phyloP scores from a whole-genome alignment of 352 stramenopile genomes.

The Globisporangium echinulatum region DNA sequence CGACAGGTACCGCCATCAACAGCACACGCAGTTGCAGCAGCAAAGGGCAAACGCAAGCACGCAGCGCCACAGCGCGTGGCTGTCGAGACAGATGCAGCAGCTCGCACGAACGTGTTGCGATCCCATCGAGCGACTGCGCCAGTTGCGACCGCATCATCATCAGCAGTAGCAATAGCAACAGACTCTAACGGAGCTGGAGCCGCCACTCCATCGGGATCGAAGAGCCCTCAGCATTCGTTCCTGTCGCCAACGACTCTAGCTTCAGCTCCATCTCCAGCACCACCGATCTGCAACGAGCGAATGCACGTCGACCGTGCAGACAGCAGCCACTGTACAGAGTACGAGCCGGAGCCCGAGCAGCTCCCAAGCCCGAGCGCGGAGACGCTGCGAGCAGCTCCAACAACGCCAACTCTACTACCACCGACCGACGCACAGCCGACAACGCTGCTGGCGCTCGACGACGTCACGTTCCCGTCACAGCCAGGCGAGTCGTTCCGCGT shows the following conservation, averaged over 20 bases:
- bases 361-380: too few species aligned
- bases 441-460: conserved; percentile 21
- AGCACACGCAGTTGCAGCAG: neutral
- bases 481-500: conserved; percentile 22
- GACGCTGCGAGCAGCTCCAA: neutral
- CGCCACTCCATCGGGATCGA: too few species aligned
- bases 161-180: neutral
- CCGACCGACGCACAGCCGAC: neutral
- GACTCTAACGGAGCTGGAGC: too few species aligned
- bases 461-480: conserved; percentile 23
- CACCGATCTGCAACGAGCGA: too few species aligned
- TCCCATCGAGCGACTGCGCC: too few species aligned
- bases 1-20: neutral
- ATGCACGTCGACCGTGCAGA: too few species aligned
- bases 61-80: neutral
- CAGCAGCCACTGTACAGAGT: too few species aligned
- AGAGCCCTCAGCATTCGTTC: too few species aligned
- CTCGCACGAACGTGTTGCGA: too few species aligned
- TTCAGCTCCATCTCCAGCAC: too few species aligned
- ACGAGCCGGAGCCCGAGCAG: too few species aligned
- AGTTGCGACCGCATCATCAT: neutral
- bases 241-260: too few species aligned
- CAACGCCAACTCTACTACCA: neutral
- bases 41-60: conserved; percentile 5
- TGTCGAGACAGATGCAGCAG: conserved; percentile 3